Percentiles rank a stretch among this genome's conserved stretches.
Conservation (phyloP, 345 rosid species). For the Pugionium dolabratum region DNA sequence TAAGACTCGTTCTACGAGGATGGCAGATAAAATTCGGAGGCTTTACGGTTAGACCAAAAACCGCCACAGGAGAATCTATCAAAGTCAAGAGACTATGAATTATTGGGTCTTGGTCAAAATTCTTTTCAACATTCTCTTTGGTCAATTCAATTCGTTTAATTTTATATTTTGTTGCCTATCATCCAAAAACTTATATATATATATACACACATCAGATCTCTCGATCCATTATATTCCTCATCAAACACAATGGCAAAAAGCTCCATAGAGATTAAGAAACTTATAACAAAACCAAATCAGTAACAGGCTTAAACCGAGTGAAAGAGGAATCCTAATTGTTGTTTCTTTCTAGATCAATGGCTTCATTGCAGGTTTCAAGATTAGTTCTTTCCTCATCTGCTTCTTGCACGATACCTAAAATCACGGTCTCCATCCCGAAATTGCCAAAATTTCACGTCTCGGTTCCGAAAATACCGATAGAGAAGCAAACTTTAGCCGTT, state of each 20-base stretch:
- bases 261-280: slow-evolving; percentile 1
- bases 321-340: background rate
- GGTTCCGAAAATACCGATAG: slow-evolving; percentile 30
- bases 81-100: slow-evolving; percentile 9
- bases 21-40: slow-evolving; percentile 43
- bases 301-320: slow-evolving; percentile 13
- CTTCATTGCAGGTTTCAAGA: slow-evolving; percentile 48
- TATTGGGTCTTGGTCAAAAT: slow-evolving; percentile 36
- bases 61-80: slow-evolving; percentile 40
- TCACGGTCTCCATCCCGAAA: slow-evolving; percentile 52
- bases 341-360: slow-evolving; percentile 38
- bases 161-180: slow-evolving; percentile 16
- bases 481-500: slow-evolving; percentile 32
- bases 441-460: slow-evolving; percentile 45
- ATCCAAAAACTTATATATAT: slow-evolving; percentile 3
- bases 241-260: slow-evolving; percentile 30
- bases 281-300: slow-evolving; percentile 6
- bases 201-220: slow-evolving; percentile 14
- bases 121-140: slow-evolving; percentile 14
- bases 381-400: slow-evolving; percentile 40
- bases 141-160: slow-evolving; percentile 35
- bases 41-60: slow-evolving; percentile 38
- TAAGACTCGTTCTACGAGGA: slow-evolving; percentile 36
- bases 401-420: slow-evolving; percentile 39
- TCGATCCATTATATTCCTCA: slow-evolving; percentile 3